Evolutionary conservation across 345 rosid species (phyloP), one percentile per base, ranked within the genome.

Genomic region (Lepidium aucheri): DNA sequence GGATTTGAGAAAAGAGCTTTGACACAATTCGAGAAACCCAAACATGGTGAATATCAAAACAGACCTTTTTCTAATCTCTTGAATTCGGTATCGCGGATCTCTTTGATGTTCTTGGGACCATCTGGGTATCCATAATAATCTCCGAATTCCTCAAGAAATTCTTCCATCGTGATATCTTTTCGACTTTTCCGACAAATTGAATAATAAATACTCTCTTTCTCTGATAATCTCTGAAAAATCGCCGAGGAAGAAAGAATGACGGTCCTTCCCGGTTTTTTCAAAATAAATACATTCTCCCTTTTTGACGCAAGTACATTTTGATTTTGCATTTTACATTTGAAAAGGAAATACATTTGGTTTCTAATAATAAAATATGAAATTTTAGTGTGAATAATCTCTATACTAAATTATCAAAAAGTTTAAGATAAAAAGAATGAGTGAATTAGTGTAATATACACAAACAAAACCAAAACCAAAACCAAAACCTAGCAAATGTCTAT

Each of bases 81-180:
- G 87, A 90, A 94, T 65, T 94, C 97, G 20, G 86, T 68, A 3
- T 89, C 84, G 32, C 99, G 86, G 69, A 90, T 88, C 66, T 85
- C 78, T 18, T 82, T 84, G 63, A 94, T 79, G 77, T 59, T 76
- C 70, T 86, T 90, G 9, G 86, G 82, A 43, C 80, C 91, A 68
- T 85, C 64, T 8, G 96, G 97, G 52, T 94, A 94, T 24, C 99
- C 99, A 68, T 94, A 90, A 53, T 70, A 80, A 14, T 50, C 79
- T 17, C 92, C 91, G 20, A 85, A 94, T 57, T 88, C 89, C 64
- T 74, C 49, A 15, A 94, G 74, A 71, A 90, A 94, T 55, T 75
- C 82, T 50, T 78, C 83, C 84, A 73, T 73, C 8, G 20, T 13
- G 39, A 8, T 7, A 22, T 11, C 15, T 56, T 49, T 24, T 26